These are phyloP conservation scores for Leucocoprinus leucothites DNA, from an alignment of 768 basidiomycete species.

Conservation along the genomic window DNA sequence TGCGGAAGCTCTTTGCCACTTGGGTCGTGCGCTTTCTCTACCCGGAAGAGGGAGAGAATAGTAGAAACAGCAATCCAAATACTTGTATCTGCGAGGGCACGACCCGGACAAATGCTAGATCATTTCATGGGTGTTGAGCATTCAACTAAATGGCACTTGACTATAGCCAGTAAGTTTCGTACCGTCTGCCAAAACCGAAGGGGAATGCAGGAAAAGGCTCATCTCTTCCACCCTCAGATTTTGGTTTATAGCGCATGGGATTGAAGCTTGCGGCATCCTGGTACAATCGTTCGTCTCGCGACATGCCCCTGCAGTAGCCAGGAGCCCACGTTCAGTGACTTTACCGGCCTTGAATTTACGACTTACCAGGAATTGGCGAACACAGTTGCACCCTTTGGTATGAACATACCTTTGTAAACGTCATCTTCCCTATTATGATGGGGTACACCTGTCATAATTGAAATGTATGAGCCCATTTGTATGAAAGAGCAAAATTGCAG, in stretches of 20 bases:
- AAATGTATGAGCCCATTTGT: neutral
- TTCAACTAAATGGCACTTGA: too few species aligned
- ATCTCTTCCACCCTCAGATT: neutral
- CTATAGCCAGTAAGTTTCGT: neutral
- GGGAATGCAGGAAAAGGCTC: neutral
- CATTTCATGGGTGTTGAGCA: too few species aligned
- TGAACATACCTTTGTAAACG: conserved; percentile 50
- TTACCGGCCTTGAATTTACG: too few species aligned
- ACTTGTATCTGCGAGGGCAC: too few species aligned
- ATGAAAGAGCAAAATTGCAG: neutral
- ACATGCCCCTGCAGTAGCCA: conserved; percentile 37
- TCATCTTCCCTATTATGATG: conserved; percentile 66
- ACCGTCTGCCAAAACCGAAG: conserved; percentile 7
- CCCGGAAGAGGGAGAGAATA: too few species aligned
- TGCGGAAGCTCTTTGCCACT: too few species aligned
- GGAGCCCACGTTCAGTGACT: too few species aligned
- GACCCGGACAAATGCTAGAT: too few species aligned
- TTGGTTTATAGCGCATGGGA: conserved; percentile 47
- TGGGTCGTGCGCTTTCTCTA: too few species aligned
- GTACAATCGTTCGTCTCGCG: conserved; percentile 47
- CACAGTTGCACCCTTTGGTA: conserved; percentile 61
- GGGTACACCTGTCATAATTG: conserved; percentile 47
- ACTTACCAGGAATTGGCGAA: conserved; percentile 61
- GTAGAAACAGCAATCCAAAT: too few species aligned
- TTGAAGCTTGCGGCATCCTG: conserved; percentile 46